phyloP scores from a whole-genome alignment of 2,329 filamentous ascomycete species.

The Malbranchea zuffiana region DNA sequence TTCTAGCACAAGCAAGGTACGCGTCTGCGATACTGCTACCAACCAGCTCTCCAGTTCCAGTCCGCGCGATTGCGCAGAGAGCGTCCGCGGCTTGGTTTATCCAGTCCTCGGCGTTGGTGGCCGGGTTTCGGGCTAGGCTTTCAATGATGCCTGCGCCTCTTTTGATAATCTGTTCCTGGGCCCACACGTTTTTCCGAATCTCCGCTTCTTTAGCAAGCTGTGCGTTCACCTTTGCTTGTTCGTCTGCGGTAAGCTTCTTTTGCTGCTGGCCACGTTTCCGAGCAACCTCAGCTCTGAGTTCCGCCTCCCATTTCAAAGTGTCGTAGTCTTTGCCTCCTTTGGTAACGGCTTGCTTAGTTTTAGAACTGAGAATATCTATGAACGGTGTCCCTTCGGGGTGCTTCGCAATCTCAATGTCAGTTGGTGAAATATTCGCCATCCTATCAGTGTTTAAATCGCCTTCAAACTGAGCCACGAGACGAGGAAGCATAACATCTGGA shows the following conservation, averaged over 20 bases:
- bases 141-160: slow-evolving; percentile 79
- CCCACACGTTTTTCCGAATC: slow-evolving; percentile 62
- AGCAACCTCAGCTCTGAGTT: slow-evolving; percentile 75
- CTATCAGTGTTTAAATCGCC: slow-evolving; percentile 61
- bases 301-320: slow-evolving; percentile 92
- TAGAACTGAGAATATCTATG: slow-evolving; percentile 81
- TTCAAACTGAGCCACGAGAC: slow-evolving; percentile 62
- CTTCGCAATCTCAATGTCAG: slow-evolving; percentile 85
- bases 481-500: slow-evolving; percentile 66
- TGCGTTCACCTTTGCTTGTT: slow-evolving; percentile 78
- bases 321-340: slow-evolving; percentile 95
- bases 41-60: slow-evolving; percentile 69
- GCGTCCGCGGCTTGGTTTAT: slow-evolving; percentile 69
- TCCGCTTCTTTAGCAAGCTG: slow-evolving; percentile 77
- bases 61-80: slow-evolving; percentile 58
- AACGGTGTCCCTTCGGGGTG: slow-evolving; percentile 82
- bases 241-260: slow-evolving; percentile 82
- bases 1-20: slow-evolving; percentile 69
- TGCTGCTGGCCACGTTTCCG: slow-evolving; percentile 75
- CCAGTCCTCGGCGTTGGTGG: slow-evolving; percentile 82
- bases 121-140: slow-evolving; percentile 71
- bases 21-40: slow-evolving; percentile 67
- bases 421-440: slow-evolving; percentile 63
- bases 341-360: slow-evolving; percentile 58
- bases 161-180: slow-evolving; percentile 58